phyloP scores from a whole-genome alignment of 164 flowering plant genomes.

The Vitis amurensis region DNA sequence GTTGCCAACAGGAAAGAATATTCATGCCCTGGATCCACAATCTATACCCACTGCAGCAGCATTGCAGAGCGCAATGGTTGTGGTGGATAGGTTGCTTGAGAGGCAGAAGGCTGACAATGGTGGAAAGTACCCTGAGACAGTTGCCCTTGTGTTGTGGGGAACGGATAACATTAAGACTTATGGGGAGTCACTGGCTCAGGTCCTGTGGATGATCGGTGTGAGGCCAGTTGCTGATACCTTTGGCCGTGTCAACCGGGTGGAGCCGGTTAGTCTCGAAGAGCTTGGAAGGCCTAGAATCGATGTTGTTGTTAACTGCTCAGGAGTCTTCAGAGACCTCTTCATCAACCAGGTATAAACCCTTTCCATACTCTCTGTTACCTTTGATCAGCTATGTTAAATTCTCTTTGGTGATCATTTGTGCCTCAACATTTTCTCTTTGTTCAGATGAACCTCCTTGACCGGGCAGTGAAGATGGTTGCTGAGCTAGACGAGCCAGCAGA shows the following conservation, averaged over 20 bases:
- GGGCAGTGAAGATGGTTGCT: conserved; percentile 97
- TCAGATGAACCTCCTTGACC: conserved; percentile 97
- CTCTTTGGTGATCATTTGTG: neutral
- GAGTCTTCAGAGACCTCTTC: conserved; percentile 97
- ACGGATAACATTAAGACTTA: conserved; percentile 98
- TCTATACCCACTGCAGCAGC: conserved; percentile 96
- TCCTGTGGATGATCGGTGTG: conserved; percentile 95
- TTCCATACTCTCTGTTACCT: neutral
- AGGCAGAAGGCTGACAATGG: conserved; percentile 96
- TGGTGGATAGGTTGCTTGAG: conserved; percentile 89
- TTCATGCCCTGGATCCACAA: conserved; percentile 97
- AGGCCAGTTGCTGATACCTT: conserved; percentile 83
- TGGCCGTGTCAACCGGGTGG: conserved; percentile 94
- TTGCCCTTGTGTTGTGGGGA: conserved; percentile 98
- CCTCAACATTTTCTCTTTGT: neutral
- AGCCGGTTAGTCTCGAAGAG: conserved; percentile 89
- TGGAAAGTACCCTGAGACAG: conserved; percentile 93
- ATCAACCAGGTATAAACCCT: conserved; percentile 85
- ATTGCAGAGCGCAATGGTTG: conserved; percentile 89
- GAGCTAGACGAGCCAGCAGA: conserved; percentile 95
- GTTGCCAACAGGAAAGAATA: conserved; percentile 98
- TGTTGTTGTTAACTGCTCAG: conserved; percentile 98
- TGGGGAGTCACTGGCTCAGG: conserved; percentile 96
- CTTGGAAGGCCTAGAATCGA: conserved; percentile 98
- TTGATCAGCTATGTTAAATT: neutral